Evolutionary conservation across 257 asterid species (phyloP).

Genomic region (Lycium barbarum): DNA sequence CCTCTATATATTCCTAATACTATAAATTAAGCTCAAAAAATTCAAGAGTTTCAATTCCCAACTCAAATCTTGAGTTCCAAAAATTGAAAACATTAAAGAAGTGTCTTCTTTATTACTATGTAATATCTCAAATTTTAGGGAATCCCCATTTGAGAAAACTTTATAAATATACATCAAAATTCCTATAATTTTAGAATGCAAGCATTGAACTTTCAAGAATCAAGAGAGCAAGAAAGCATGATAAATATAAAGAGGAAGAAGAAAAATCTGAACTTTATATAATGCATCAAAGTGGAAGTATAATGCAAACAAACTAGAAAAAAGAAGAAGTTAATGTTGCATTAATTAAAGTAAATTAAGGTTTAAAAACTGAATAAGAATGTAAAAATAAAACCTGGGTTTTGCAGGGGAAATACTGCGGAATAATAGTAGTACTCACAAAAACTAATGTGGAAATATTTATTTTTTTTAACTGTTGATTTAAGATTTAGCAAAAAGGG

Average conservation of each 20-base stretch:
- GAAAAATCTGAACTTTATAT: not conserved
- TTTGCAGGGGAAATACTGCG: not conserved
- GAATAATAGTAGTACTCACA: not conserved
- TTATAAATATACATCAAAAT: not conserved
- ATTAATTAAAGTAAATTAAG: not conserved
- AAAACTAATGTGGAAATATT: not conserved
- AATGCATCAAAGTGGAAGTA: constrained; percentile 24
- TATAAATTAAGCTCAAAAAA: not conserved
- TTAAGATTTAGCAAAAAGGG: not conserved
- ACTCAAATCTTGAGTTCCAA: not conserved
- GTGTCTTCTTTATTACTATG: not conserved
- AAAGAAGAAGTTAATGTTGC: not conserved
- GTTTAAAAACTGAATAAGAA: not conserved
- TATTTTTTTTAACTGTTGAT: not conserved
- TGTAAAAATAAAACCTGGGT: constrained; percentile 13
- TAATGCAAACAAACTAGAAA: constrained; percentile 3
- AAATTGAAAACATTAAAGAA: not conserved
- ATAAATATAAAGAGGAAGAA: not conserved
- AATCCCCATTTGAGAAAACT: constrained; percentile 15
- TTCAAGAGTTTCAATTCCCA: constrained; percentile 10
- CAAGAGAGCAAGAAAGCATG: not conserved
- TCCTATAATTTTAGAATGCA: constrained; percentile 9
- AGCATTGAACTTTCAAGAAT: not conserved
- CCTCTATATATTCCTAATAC: not conserved
- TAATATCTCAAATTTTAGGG: constrained; percentile 5